A percentile compares a stretch with the other conserved stretches of the same genome.
Conservation (phyloP, 345 rosid genomes). For the Luvunga scandens region DNA sequence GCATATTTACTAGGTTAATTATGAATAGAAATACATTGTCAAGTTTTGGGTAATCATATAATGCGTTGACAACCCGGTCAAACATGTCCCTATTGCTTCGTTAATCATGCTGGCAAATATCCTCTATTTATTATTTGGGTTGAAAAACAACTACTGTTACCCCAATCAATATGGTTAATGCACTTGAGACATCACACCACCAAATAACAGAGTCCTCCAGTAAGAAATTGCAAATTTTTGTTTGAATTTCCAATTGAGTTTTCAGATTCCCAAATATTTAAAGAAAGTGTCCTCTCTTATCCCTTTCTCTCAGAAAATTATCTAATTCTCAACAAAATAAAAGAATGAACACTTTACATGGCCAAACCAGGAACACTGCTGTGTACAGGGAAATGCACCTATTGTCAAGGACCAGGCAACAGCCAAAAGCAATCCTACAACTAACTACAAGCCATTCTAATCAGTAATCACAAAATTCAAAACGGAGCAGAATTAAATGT, state of each 20-base stretch:
- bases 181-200: not conserved
- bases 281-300: not conserved
- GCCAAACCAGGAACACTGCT: not conserved
- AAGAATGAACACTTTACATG: not conserved
- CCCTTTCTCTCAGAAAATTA: not conserved
- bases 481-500: not conserved
- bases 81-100: not conserved
- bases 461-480: not conserved
- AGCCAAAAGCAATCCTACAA: not conserved
- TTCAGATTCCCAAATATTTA: not conserved
- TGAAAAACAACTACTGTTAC: not conserved
- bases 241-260: not conserved
- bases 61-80: not conserved
- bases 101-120: not conserved
- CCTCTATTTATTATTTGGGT: not conserved
- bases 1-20: too few species aligned
- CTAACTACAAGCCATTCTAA: not conserved
- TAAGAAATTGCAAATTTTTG: not conserved
- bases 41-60: not conserved
- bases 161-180: not conserved
- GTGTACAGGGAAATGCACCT: not conserved
- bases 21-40: not conserved
- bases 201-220: not conserved
- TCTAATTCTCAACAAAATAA: not conserved
- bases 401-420: not conserved